Evolutionary conservation across 352 stramenopile genomes (phyloP), one percentile per base, ranked within the genome.

Genomic region (Synura sp.): DNA sequence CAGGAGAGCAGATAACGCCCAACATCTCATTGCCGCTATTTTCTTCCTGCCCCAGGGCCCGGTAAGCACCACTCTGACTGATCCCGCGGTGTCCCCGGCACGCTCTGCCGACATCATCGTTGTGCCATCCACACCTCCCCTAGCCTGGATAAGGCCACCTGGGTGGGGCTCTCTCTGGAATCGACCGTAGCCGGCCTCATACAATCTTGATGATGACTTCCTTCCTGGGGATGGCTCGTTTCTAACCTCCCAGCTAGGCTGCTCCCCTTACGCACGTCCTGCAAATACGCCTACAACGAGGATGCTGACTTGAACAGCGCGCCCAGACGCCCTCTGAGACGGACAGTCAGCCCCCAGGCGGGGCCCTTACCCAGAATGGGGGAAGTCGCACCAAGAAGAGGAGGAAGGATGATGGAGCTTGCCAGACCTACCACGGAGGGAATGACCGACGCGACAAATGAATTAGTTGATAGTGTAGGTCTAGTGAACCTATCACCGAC

Each of bases 391-490:
- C 49, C 49, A 63, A 63, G 49, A 63, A 63, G 49, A 63, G 49
- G 29, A 63, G 49, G n/a, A n/a, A n/a, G n/a, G n/a, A n/a, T n/a
- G n/a, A n/a, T n/a, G n/a, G n/a, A n/a, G n/a, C n/a, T n/a, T n/a
- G n/a, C n/a, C n/a, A n/a, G n/a, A n/a, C n/a, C n/a, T n/a, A n/a
- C n/a, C n/a, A n/a, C n/a, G n/a, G n/a, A n/a, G n/a, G n/a, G n/a
- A n/a, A n/a, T n/a, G n/a, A n/a, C n/a, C n/a, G n/a, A n/a, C n/a
- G 29, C 49, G 14, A 63, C 49, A 63, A 63, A 22, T 63, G 49
- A 63, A 12, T 22, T 63, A 63, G 49, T 63, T 29, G 49, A 63
- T 63, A 63, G 49, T 63, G 49, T 63, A 63, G 49, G n/a, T n/a
- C n/a, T 63, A 63, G 29, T 63, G 49, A 29, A 63, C 49, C 49